Conservation (phyloP, 768 basidiomycete genomes). For the Mycena filopes region DNA sequence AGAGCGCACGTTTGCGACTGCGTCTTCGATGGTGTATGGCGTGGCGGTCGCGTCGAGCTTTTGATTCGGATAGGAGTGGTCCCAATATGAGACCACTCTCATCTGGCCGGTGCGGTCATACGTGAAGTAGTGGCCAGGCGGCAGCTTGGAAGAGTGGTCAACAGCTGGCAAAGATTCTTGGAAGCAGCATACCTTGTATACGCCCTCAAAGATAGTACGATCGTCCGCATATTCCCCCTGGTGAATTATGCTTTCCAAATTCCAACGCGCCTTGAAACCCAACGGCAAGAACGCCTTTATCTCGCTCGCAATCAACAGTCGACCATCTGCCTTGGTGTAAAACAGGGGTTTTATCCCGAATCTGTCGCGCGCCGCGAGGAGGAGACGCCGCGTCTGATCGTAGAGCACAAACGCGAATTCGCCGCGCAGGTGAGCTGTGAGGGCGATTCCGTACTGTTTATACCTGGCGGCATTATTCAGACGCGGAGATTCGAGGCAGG, state of each 20-base stretch:
- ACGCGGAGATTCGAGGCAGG: background rate
- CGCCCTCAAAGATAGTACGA: slow-evolving; percentile 11
- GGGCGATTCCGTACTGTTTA: slow-evolving; percentile 2
- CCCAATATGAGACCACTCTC: slow-evolving; percentile 13
- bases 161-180: background rate
- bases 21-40: background rate
- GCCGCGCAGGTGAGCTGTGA: slow-evolving; percentile 3
- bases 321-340: slow-evolving; percentile 1
- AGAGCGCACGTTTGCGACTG: background rate
- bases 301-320: slow-evolving; percentile 9
- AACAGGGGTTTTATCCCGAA: slow-evolving; percentile 19
- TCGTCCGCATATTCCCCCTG: slow-evolving; percentile 9
- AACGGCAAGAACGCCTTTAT: slow-evolving; percentile 3
- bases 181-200: background rate
- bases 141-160: background rate
- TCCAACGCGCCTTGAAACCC: slow-evolving; percentile 4
- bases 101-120: background rate
- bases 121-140: slow-evolving; percentile 9
- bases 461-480: background rate
- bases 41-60: background rate
- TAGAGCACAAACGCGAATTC: slow-evolving; percentile 17
- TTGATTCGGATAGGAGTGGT: background rate
- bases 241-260: slow-evolving; percentile 11
- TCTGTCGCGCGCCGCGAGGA: slow-evolving; percentile 15
- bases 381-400: background rate